A percentile compares a stretch with the other conserved stretches of the same genome.
Evolutionary conservation across 2,329 filamentous ascomycete species (phyloP).

Genomic region (Cercospora beticola): DNA sequence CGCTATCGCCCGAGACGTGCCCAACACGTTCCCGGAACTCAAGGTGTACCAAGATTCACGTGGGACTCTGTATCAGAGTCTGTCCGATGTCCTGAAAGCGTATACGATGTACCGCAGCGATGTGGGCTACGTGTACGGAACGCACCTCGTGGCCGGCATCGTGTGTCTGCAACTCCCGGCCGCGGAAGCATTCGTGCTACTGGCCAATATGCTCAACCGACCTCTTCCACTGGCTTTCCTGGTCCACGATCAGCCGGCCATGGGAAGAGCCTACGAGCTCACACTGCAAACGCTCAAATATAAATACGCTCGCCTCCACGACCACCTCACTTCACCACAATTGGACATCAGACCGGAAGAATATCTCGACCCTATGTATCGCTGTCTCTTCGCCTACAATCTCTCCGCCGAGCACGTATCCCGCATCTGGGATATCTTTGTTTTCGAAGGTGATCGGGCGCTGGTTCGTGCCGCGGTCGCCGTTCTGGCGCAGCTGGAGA

Average conservation of each 20-base stretch:
- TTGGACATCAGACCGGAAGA: conserved; percentile 41
- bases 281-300: conserved; percentile 65
- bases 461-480: conserved; percentile 71
- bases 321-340: conserved; percentile 56
- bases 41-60: conserved; percentile 65
- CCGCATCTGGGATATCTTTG: conserved; percentile 77
- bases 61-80: conserved; percentile 65
- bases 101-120: conserved; percentile 81
- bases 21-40: conserved; percentile 68
- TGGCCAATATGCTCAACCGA: conserved; percentile 77
- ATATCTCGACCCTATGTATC: conserved; percentile 36
- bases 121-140: conserved; percentile 73
- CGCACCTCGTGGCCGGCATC: conserved; percentile 71
- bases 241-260: conserved; percentile 66
- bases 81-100: conserved; percentile 72
- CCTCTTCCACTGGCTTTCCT: conserved; percentile 74
- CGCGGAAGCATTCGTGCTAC: conserved; percentile 64
- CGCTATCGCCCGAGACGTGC: conserved; percentile 64
- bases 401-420: conserved; percentile 52
- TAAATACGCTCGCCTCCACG: conserved; percentile 64
- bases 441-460: conserved; percentile 75
- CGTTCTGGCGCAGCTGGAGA: conserved; percentile 56
- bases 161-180: conserved; percentile 69
- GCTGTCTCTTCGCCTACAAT: conserved; percentile 37
- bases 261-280: conserved; percentile 66